phyloP scores from a whole-genome alignment of 2,329 filamentous ascomycete species.

The Aspergillus fijiensis region DNA sequence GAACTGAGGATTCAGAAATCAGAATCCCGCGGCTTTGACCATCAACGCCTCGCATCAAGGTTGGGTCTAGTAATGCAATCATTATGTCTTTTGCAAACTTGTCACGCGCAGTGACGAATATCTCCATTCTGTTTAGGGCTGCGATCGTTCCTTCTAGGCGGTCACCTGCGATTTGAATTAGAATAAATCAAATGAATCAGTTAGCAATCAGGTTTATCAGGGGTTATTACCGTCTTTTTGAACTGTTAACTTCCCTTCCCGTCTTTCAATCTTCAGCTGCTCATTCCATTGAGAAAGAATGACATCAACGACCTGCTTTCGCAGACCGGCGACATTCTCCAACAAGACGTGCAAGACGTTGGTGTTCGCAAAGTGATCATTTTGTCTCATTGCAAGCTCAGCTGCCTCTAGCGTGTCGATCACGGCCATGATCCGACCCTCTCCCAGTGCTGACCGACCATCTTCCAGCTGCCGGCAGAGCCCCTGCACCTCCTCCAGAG shows the following conservation, averaged over 20 bases:
- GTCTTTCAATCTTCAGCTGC: slow-evolving; percentile 63
- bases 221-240: slow-evolving; percentile 51
- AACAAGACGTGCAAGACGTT: slow-evolving; percentile 58
- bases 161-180: slow-evolving; percentile 17
- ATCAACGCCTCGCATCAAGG: slow-evolving; percentile 29
- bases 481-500: slow-evolving; percentile 52
- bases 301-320: slow-evolving; percentile 63
- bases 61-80: slow-evolving; percentile 32
- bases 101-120: slow-evolving; percentile 31
- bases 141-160: slow-evolving; percentile 33
- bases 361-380: slow-evolving; percentile 34
- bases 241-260: slow-evolving; percentile 58
- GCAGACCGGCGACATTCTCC: slow-evolving; percentile 64
- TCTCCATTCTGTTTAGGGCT: slow-evolving; percentile 32
- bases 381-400: slow-evolving; percentile 28
- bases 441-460: slow-evolving; percentile 46
- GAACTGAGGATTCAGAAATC: slow-evolving; percentile 30
- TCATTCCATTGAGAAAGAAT: slow-evolving; percentile 70
- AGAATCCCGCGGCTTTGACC: slow-evolving; percentile 28
- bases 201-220: neutral
- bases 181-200: neutral
- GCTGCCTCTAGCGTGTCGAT: slow-evolving; percentile 51
- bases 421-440: slow-evolving; percentile 47
- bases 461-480: slow-evolving; percentile 51
- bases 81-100: slow-evolving; percentile 36